Evolutionary conservation across 257 asterid species (phyloP), one percentile per base, ranked within the genome.

Genomic region (Petrea volubilis): DNA sequence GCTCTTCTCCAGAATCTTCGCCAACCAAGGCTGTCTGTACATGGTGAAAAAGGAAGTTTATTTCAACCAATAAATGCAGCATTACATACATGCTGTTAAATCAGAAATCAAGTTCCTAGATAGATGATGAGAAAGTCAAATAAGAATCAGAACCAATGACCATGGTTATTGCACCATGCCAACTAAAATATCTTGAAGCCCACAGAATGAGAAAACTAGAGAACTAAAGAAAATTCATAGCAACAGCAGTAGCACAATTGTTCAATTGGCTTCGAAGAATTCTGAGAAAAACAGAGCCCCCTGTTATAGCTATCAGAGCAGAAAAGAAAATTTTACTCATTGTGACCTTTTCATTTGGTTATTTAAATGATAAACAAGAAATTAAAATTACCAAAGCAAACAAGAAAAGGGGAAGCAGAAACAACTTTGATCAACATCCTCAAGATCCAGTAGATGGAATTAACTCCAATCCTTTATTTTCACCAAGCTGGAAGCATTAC

Each of bases 21-120:
- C 99, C 99, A 77, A 91, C 98, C 88, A 94, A 87, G 60, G 99
- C 93, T 87, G 85, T 83, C 98, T 94, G 92, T 51, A 90, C 9
- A 78, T 70, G 78, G 76, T 69, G 73, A 79, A 77, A 70, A 47
- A 71, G 80, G 62, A 57, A 56, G 72, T 49, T 67, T 61, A 63
- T 71, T 43, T 34, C 67, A 62, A 70, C 56, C 67, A 67, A 76
- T 5, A 68, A 36, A 73, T 47, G 64, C 7, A 3, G 58, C 57
- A 74, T 34, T 47, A 38, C 50, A 57, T 62, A 41, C 49, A 67
- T 64, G 60, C 21, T 40, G 68, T 46, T 51, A 29, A 15, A 28
- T 47, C 63, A 70, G 56, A 64, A 57, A 21, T 52, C 59, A 77
- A 68, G 9, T 53, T 13, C 38, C 40, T 24, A 62, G 10, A 14